These are phyloP conservation scores for Senna tora DNA, from an alignment of 306 rosid genomes.

Conservation along the genomic window DNA sequence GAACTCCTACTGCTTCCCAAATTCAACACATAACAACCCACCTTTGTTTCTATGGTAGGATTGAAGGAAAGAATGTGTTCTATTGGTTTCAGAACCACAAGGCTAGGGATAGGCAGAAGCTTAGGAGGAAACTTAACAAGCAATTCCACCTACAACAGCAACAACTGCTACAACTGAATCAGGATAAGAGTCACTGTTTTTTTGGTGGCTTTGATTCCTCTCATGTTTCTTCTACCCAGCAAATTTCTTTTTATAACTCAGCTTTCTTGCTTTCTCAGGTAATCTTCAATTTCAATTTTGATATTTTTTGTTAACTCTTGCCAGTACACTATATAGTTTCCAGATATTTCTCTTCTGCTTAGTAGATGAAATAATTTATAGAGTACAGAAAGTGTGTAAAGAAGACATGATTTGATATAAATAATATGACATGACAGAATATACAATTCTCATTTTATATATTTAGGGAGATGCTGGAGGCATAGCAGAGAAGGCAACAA, in stretches of 20 bases:
- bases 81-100: constrained; percentile 99
- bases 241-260: no score
- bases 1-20: constrained; percentile 87
- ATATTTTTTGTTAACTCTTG: no score
- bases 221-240: no score
- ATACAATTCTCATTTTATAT: constrained; percentile 5
- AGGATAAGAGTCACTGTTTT: no score
- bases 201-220: constrained; percentile 44
- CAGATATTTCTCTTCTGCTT: no score
- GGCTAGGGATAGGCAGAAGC: constrained; percentile 91
- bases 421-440: no score
- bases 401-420: no score
- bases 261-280: constrained; percentile 60
- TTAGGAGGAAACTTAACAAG: constrained; percentile 73
- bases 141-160: constrained; percentile 73
- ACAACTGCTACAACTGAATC: constrained; percentile 27
- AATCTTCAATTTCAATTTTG: no score
- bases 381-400: no score
- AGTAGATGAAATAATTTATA: no score
- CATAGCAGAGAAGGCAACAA: constrained; percentile 43
- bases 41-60: constrained; percentile 86
- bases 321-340: no score
- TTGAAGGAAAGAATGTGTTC: constrained; percentile 91
- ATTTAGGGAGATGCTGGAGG: constrained; percentile 52
- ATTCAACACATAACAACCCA: constrained; percentile 86